A percentile compares a stretch with the other conserved stretches of the same genome.
phyloP scores from a whole-genome alignment of 495 filamentous ascomycete species.

The Penicillium crystallinum region DNA sequence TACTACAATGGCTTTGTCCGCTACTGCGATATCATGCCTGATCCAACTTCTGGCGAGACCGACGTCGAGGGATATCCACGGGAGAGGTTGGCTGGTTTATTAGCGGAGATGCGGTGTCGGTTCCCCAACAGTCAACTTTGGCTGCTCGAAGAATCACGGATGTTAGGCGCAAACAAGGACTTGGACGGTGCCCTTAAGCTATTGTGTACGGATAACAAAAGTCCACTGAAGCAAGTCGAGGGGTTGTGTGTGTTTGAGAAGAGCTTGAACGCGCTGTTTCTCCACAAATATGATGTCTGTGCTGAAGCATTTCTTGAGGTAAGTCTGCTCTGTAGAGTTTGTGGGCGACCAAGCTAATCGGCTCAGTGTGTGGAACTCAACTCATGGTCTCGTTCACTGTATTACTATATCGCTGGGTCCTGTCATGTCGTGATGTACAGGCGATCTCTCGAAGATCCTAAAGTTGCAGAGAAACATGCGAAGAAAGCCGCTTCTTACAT shows the following conservation, averaged over 20 bases:
- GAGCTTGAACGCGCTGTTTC: constrained; percentile 71
- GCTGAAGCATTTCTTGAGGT: constrained; percentile 66
- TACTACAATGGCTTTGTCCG: constrained; percentile 85
- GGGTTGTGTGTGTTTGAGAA: constrained; percentile 80
- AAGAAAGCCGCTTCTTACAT: constrained; percentile 64
- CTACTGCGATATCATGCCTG: constrained; percentile 81
- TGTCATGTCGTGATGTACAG: constrained; percentile 79
- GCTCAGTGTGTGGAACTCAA: constrained; percentile 71
- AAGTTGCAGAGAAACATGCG: constrained; percentile 49
- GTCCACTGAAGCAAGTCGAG: constrained; percentile 78
- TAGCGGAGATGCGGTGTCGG: constrained; percentile 65
- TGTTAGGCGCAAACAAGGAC: constrained; percentile 61
- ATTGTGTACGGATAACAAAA: constrained; percentile 51
- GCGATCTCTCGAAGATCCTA: constrained; percentile 44
- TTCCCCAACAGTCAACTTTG: constrained; percentile 84
- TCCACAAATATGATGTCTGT: constrained; percentile 66
- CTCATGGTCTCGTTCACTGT: constrained; percentile 84
- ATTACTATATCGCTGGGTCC: constrained; percentile 81
- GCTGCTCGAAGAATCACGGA: constrained; percentile 83
- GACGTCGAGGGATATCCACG: constrained; percentile 66
- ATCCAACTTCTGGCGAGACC: constrained; percentile 44
- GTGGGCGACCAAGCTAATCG: not conserved
- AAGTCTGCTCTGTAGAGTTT: constrained; percentile 1
- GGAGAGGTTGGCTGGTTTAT: constrained; percentile 59
- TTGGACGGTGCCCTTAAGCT: constrained; percentile 65